Evolutionary conservation across 805 yeast genomes (phyloP).

Genomic region (Ogataea siamensis): DNA sequence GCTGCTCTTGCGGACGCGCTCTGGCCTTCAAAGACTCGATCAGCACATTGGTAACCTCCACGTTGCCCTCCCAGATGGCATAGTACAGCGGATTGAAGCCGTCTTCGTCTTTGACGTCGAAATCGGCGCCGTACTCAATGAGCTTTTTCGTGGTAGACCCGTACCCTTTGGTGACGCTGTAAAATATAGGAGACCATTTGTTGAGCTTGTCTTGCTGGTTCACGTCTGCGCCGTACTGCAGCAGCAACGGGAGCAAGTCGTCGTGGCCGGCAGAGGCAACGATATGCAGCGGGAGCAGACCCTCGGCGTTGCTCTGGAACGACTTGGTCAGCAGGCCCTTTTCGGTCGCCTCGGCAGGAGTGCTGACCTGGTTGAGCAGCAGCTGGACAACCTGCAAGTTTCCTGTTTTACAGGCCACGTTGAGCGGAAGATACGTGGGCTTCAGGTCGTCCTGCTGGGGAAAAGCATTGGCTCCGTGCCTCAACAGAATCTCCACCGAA

Average conservation of each 20-base stretch:
- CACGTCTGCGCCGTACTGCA: conserved; percentile 71
- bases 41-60: conserved; percentile 71
- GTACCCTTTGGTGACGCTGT: conserved; percentile 86
- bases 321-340: conserved; percentile 34
- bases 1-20: background rate
- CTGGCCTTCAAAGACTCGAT: conserved; percentile 32
- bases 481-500: conserved; percentile 49
- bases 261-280: conserved; percentile 82
- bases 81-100: conserved; percentile 79
- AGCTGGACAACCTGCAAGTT: conserved; percentile 66
- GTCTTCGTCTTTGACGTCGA: conserved; percentile 70
- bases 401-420: conserved; percentile 86
- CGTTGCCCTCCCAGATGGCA: conserved; percentile 93
- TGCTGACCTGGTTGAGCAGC: conserved; percentile 42
- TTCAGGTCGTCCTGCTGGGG: conserved; percentile 47
- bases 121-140: conserved; percentile 69
- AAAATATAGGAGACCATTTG: conserved; percentile 92
- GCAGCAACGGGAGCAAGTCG: conserved; percentile 63
- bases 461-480: conserved; percentile 48
- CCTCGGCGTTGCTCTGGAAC: conserved; percentile 78
- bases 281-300: conserved; percentile 83
- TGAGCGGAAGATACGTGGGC: conserved; percentile 72
- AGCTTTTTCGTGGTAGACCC: conserved; percentile 65
- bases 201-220: conserved; percentile 81
- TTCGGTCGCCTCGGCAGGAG: conserved; percentile 29